These are phyloP conservation scores for Sporothrix globosa DNA, from an alignment of 2,329 filamentous ascomycete species.

Conservation along the genomic window DNA sequence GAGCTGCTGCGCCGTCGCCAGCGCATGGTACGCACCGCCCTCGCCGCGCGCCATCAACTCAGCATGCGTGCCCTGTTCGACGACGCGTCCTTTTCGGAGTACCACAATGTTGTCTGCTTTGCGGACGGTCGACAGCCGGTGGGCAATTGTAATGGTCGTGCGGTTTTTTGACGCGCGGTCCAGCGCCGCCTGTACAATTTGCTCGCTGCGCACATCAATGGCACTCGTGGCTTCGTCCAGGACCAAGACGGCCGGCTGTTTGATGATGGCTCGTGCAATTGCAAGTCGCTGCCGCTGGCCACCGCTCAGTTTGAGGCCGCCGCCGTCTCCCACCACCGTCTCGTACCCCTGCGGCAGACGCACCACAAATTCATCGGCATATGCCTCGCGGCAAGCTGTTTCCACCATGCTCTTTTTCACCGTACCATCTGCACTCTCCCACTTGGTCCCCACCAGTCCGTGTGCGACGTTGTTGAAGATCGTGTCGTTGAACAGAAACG, in stretches of 20 bases:
- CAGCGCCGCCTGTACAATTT: slow-evolving; percentile 41
- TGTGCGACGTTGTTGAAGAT: slow-evolving; percentile 60
- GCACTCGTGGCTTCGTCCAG: slow-evolving; percentile 43
- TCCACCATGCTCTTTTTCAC: slow-evolving; percentile 60
- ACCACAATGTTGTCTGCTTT: slow-evolving; percentile 80
- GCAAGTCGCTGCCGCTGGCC: slow-evolving; percentile 84
- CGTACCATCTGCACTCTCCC: slow-evolving; percentile 46
- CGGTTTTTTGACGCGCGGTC: slow-evolving; percentile 40
- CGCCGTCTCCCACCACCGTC: slow-evolving; percentile 76
- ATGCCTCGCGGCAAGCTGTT: slow-evolving; percentile 68
- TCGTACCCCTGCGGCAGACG: slow-evolving; percentile 69
- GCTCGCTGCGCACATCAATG: slow-evolving; percentile 56
- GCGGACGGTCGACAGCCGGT: slow-evolving; percentile 65
- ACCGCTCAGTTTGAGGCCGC: slow-evolving; percentile 72
- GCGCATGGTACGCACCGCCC: slow-evolving; percentile 65
- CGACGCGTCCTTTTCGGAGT: slow-evolving; percentile 68
- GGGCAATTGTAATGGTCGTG: slow-evolving; percentile 52
- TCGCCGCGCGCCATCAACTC: slow-evolving; percentile 64
- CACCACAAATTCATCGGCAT: slow-evolving; percentile 70
- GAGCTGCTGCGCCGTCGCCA: slow-evolving; percentile 67
- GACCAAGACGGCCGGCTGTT: slow-evolving; percentile 41
- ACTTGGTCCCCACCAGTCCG: slow-evolving; percentile 51
- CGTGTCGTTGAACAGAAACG: slow-evolving; percentile 50
- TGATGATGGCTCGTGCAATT: slow-evolving; percentile 46
- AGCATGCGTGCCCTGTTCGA: slow-evolving; percentile 77